Evolutionary conservation across 2,329 filamentous ascomycete species (phyloP), one percentile per base, ranked within the genome.

Genomic region (Colletotrichum shisoi): DNA sequence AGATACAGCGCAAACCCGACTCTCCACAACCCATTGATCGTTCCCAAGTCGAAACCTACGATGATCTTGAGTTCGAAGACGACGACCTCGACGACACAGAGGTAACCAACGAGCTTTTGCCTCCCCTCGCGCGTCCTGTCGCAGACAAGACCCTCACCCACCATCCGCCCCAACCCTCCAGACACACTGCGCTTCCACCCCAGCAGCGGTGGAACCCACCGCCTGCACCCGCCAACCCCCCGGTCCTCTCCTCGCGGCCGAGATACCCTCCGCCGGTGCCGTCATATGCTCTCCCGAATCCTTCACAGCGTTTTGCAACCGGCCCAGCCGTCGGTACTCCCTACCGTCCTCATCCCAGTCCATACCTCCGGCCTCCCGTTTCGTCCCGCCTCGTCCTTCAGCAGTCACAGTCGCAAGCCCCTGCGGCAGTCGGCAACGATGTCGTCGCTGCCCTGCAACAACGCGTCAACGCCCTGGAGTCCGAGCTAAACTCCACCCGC

Each of bases 401-500:
- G 76, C 72, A 79, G 2, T 76, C 76, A 13, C 78, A 78, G 58
- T 70, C 73, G 1, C 58, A 72, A 9, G 37, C 46, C 15, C 70
- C 67, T 4, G 63, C 67, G 1, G 72, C 62, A 11, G 62, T 71
- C 0, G 71, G 73, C 0, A 74, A 76, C 39, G 77, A 81, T 66
- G 75, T 83, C 31, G 67, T 84, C 6, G 75, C 81, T 3, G 78
- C 81, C 0, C 77, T 87, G 2, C 84, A 87, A 70, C 83, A 84
- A 37, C 82, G 84, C 44, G 76, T 89, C 40, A 77, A 79, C 8
- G 79, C 82, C 1, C 79, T 89, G 3, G 82, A 86, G 70, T 78
- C 83, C 6, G 85, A 88, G 57, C 82, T 90, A 17, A 82, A 82
- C 61, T 83, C 85, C 3, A 90, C 91, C 71, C 81, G 86, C 19